Conservation (phyloP, 2,329 filamentous ascomycete species). For the Decorospora gaudefroyi region DNA sequence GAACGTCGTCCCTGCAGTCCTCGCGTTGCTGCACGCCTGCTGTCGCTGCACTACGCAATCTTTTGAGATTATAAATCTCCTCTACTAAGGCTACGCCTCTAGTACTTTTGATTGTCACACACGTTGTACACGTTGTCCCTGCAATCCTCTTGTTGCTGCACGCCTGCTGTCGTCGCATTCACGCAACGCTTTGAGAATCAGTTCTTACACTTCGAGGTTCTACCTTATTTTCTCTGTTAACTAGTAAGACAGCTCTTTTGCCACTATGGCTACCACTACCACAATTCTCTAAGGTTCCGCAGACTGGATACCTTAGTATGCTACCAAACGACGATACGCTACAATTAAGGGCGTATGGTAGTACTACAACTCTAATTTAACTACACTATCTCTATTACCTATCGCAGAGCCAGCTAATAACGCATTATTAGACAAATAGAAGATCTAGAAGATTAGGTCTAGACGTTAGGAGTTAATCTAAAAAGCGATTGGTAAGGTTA, state of each 20-base stretch:
- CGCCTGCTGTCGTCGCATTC: no score
- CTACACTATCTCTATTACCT: neutral
- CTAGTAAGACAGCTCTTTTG: slow-evolving; percentile 1
- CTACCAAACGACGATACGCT: neutral
- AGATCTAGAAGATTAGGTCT: slow-evolving; percentile 1
- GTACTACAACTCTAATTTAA: slow-evolving; percentile 1
- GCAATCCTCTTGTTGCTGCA: no score
- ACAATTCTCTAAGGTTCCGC: neutral
- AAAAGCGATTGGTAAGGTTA: slow-evolving; percentile 2
- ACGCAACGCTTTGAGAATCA: neutral
- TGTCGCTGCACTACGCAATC: no score
- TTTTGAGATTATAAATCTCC: no score
- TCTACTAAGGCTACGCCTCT: no score
- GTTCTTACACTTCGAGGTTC: no score
- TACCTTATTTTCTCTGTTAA: neutral
- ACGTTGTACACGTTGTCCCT: no score
- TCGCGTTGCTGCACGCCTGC: no score
- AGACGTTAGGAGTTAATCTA: neutral
- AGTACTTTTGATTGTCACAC: no score
- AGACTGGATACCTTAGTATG: neutral
- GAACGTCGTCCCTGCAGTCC: no score
- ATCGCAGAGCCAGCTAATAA: neutral
- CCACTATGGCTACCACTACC: neutral
- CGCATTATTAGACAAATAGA: no score
- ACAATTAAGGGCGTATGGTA: slow-evolving; percentile 5